Base-by-base conservation (phyloP, 805 yeast genomes). In the Kazachstania bromeliacearum region DNA sequence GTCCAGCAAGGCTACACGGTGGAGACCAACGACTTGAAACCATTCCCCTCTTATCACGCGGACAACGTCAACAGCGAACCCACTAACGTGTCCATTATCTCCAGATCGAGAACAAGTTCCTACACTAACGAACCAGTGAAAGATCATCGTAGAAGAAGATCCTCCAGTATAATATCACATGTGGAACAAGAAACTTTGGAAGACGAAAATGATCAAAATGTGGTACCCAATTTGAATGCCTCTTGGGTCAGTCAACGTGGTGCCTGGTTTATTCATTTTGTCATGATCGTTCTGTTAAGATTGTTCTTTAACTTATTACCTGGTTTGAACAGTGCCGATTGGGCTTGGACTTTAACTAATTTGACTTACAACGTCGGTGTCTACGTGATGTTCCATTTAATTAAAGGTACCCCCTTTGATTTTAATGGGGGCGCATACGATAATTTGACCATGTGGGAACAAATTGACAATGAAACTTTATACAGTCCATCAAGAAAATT, bases 361-460 rank as follows among this genome's bases (percentile, higher is more conserved):
- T 72, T 81, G 34, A 79, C 95, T 5, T 89, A 89, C 58, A 89
- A 83, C 37, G 74, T 83, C 45, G 97, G 96, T 4, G 79, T 94
- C 1, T 92, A 87, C 58, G 75, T 89, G 43, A 92, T 89, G 97
- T 92, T 89, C 58, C 98, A 89, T 60, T 80, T 84, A 57, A 85
- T 92, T 31, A 92, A 89, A 53, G 98, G 98, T 26, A 87, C 95
- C 2, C 98, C 98, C 0, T 92, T 89, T 56, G 98, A 92, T 50
- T 88, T 89, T 66, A 92, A 88, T 55, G 79, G 83, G 28, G 98
- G 98, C 29, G 97, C 96, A 0, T 92, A 82, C 61, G 98, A 89
- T 57, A 79, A 85, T 53, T 69, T 89, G 47, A 92, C 96, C 16
- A 85, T 89, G 96, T 89, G 98, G 98, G 98, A 89, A 62, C 98